Base-by-base conservation (phyloP, 192 early-diverging fungal species). In the Umbelopsis ramanniana region DNA sequence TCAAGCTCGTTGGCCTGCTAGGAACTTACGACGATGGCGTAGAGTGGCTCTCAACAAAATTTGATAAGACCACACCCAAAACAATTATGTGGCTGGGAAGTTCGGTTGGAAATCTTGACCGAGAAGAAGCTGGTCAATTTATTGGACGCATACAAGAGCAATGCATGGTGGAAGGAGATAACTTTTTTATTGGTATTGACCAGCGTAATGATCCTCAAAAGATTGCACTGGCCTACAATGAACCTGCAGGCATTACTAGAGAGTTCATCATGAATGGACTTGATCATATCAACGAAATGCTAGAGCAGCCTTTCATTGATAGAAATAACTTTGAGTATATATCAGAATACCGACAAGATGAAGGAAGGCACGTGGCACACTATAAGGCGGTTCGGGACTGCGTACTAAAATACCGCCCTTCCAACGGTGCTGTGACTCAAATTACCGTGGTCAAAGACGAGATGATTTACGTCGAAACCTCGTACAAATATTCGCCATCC, bases 21-120 rank as follows among this genome's bases (percentile, higher is more conserved):
- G 95, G 96, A 37, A 95, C 93, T 7, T 98, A 98, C 73, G 93
- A 97, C 26, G 91, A 96, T 74, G 91, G 91, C 0, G 78, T 97
- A 43, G 75, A 71, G 3, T 94, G 86, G 76, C 81, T 90, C 15
- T 76, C 68, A 12, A 45, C 70, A 21, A 26, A 71, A 14, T 79
- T 72, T 43, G 68, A 71, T 17, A 57, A 35, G 0, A 72, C 76
- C 46, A 88, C 88, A 26, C 74, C 79, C 15, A 95, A 94, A 77
- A 88, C 88, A 5, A 77, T 95, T 11, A 78, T 96, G 52, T 98
- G 96, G 96, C 83, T 98, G 29, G 96, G 96, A 0, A 93, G 91
- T 3, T 95, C 94, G 0, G 92, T 98, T 29, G 95, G 96, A 10
- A 97, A 96, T 74, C 79, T 87, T 50, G 82, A 75, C 19, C 81